Evolutionary conservation across 805 yeast genomes (phyloP), one percentile per base, ranked within the genome.

Genomic region (Sungouiozyma ichnusensis): DNA sequence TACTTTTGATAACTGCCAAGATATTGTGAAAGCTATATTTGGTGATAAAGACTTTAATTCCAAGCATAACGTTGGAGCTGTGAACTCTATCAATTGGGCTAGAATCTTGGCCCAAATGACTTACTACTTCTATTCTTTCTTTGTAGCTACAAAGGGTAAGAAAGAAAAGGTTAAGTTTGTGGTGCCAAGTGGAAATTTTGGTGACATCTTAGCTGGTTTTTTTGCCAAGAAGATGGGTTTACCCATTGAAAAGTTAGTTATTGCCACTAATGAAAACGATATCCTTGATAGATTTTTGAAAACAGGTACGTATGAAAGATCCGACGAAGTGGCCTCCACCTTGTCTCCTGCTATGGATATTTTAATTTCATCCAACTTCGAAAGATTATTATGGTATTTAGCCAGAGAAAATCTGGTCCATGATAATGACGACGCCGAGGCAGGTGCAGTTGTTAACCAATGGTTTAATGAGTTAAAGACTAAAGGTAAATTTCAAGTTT

Each of bases 301-400:
- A 57, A 66, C 87, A 14, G 97, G 96, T 46, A 71, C 75, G 48
- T 92, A 92, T 58, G 87, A 81, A 54, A 88, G 86, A 71, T 66
- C 69, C 29, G 69, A 69, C 42, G 77, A 74, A 43, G 97, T 86
- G 37, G 85, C 82, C 59, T 87, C 90, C 29, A 88, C 97, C 11
- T 69, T 79, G 54, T 85, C 97, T 2, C 99, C 99, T 49, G 99
- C 99, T 36, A 92, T 92, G 99, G 99, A 92, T 64, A 92, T 92
- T 56, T 75, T 86, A 54, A 85, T 92, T 44, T 86, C 97, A 15
- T 84, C 95, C 20, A 92, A 92, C 66, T 92, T 92, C 58, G 99
- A 92, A 71, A 82, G 99, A 66, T 77, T 88, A 60, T 71, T 92
- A 52, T 92, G 98, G 98, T 87, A 85, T 60, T 74, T 88, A 60